Evolutionary conservation across 306 rosid genomes (phyloP).

Genomic region (Cucumis hystrix): DNA sequence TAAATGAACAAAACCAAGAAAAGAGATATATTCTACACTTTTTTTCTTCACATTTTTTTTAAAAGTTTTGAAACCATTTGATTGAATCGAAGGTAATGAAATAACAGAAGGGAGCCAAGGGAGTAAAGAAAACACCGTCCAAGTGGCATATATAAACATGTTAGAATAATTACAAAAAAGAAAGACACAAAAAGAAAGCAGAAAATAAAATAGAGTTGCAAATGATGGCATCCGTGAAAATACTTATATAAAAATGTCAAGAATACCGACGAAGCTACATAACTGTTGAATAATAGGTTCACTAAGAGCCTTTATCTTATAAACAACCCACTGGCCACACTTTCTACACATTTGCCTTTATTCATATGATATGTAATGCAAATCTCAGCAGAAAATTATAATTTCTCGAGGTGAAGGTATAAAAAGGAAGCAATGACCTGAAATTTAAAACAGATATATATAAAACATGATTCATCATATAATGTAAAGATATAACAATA

Average conservation of each 20-base stretch:
- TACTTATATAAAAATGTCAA: neutral
- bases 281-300: neutral
- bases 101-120: neutral
- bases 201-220: neutral
- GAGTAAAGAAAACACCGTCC: neutral
- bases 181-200: neutral
- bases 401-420: neutral
- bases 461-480: neutral
- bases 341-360: neutral
- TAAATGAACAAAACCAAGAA: slow-evolving; percentile 1
- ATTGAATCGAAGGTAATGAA: neutral
- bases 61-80: neutral
- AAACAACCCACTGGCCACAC: neutral
- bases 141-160: neutral
- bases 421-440: neutral
- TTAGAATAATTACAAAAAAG: neutral
- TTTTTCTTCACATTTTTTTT: neutral
- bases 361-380: neutral
- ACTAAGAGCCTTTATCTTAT: neutral
- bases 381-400: neutral
- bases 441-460: neutral
- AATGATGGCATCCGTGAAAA: neutral
- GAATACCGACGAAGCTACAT: neutral
- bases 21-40: neutral
- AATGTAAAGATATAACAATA: neutral